Conservation (phyloP, 2,329 filamentous ascomycete species). For the Akanthomyces uredinophilus region DNA sequence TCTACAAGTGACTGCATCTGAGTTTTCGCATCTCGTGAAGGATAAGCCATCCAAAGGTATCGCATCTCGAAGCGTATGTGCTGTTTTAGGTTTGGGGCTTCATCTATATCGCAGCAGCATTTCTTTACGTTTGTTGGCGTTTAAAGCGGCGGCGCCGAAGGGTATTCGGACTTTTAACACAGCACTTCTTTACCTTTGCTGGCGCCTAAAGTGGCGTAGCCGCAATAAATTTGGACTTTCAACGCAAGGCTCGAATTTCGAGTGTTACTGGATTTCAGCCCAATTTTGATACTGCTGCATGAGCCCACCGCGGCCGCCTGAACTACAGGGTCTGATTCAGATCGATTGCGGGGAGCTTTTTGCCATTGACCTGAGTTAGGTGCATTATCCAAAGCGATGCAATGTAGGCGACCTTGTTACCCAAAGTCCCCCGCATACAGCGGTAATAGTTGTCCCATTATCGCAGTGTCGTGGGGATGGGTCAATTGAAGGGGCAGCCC, state of each 20-base stretch:
- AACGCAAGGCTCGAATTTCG: too few relatives aligned
- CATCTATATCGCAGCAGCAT: background rate
- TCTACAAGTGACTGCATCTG: too few relatives aligned
- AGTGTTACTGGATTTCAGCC: too few relatives aligned
- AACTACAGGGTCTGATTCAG: background rate
- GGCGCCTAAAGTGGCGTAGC: background rate
- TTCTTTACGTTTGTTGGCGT: background rate
- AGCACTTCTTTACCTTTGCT: too few relatives aligned
- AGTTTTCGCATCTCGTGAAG: too few relatives aligned
- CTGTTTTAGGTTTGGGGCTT: too few relatives aligned
- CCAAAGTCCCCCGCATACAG: background rate
- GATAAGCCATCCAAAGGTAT: too few relatives aligned
- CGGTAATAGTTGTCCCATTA: background rate
- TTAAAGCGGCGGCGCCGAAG: background rate
- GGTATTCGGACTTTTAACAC: background rate
- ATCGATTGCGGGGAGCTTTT: slow-evolving; percentile 6
- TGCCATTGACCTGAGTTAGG: background rate
- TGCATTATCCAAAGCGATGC: background rate
- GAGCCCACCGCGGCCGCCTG: background rate
- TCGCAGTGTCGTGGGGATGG: background rate
- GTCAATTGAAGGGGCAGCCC: background rate
- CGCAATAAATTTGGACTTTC: background rate
- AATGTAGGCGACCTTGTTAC: background rate
- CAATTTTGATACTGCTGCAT: background rate
- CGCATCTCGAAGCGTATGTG: too few relatives aligned